These are phyloP conservation scores for Verticillium alfalfae DNA, from an alignment of 2,329 filamentous ascomycete species.

Conservation along the genomic window DNA sequence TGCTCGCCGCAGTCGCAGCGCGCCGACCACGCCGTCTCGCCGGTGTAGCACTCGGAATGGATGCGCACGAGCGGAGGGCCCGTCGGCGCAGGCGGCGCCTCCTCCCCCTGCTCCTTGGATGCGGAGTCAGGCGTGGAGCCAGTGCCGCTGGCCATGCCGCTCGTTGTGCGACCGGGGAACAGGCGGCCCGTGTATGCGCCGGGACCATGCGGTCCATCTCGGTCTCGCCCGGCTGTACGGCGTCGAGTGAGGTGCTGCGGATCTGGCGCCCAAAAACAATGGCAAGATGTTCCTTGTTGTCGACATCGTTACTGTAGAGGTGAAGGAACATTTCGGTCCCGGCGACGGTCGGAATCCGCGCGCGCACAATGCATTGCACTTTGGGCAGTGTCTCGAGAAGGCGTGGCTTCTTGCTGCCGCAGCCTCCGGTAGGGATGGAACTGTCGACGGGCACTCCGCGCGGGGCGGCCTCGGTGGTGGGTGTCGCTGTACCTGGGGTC, in stretches of 20 bases:
- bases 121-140: constrained; percentile 10
- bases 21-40: constrained; percentile 97
- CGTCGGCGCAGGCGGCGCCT: constrained; percentile 5
- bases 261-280: constrained; percentile 93
- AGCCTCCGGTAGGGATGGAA: constrained; percentile 51
- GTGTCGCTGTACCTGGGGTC: constrained; percentile 55
- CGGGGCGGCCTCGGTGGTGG: constrained; percentile 32
- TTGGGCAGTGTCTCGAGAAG: constrained; percentile 71
- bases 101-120: constrained; percentile 10
- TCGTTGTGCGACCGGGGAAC: constrained; percentile 77
- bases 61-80: constrained; percentile 78
- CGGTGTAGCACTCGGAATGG: constrained; percentile 97
- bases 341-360: constrained; percentile 85
- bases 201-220: constrained; percentile 85
- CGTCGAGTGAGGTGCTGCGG: constrained; percentile 66
- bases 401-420: constrained; percentile 60
- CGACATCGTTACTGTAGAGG: constrained; percentile 85
- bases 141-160: constrained; percentile 48
- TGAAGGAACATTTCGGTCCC: constrained; percentile 97
- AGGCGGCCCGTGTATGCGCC: constrained; percentile 88
- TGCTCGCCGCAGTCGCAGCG: constrained; percentile 98
- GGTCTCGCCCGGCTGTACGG: constrained; percentile 68
- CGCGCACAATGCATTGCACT: constrained; percentile 91
- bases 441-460: constrained; percentile 57
- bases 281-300: constrained; percentile 93